Evolutionary conservation across 208 protist genomes (phyloP), one percentile per base, ranked within the genome.

Genomic region (Acanthamoeba royreba): DNA sequence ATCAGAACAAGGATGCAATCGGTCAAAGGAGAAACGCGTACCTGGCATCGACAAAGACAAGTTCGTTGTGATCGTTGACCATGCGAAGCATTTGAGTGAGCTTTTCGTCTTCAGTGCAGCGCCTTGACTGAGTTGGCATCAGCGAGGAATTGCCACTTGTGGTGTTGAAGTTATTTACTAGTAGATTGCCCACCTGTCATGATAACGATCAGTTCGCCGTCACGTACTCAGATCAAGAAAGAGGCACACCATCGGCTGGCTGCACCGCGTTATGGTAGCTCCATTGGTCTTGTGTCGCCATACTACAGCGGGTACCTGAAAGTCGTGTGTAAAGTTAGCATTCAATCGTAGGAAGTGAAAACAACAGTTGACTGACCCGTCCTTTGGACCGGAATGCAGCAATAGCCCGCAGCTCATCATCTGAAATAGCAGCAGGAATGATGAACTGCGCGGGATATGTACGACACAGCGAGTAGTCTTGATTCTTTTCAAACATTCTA

Each of bases 1-100:
- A n/a, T n/a, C n/a, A n/a, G n/a, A n/a, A n/a, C n/a, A n/a, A n/a
- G n/a, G n/a, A n/a, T n/a, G n/a, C n/a, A n/a, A n/a, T n/a, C n/a
- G n/a, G n/a, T n/a, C n/a, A n/a, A n/a, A n/a, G n/a, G n/a, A n/a
- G n/a, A n/a, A n/a, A 43, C 45, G n/a, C 25, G 72, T 83, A 45
- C 81, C 97, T 97, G 95, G 98, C 98, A 43, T 92, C 94, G 40
- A 98, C 96, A 11, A 94, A 86, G 22, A 98, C 17, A 53, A 93
- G 38, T 38, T 93, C 46, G 69, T 47, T 93, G 58, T 61, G 38
- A 40, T 17, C 38, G 58, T 91, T 91, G 83, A 46, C 25, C 35
- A 38, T 38, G n/a, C 28, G 83, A 8, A 90, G 28, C 35, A 28
- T 66, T 25, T 55, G 35, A 28, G 85, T 52, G 25, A 69, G 85